A percentile compares a stretch with the other conserved stretches of the same genome.
Conservation (phyloP, 176 grass and related monocot genomes). For the Phoenix roebelenii region DNA sequence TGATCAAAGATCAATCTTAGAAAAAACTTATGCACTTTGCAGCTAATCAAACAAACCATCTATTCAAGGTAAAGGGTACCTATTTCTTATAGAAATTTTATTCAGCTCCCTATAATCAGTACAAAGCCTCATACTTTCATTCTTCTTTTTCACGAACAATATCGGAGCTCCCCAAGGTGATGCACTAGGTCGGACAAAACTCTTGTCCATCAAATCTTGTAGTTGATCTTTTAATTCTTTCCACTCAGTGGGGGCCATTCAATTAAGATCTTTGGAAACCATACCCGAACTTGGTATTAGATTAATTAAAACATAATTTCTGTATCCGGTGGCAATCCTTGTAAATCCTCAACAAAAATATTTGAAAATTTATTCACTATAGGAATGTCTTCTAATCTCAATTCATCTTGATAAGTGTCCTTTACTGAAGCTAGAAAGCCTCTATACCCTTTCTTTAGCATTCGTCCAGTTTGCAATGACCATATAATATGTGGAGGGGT, state of each 20-base stretch:
- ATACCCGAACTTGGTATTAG: neutral
- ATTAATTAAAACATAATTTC: slow-evolving; percentile 2
- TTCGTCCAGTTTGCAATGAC: neutral
- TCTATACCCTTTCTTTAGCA: neutral
- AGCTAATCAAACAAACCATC: no score
- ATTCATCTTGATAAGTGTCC: neutral
- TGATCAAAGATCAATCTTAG: no score
- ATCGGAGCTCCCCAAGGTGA: no score
- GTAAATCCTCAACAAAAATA: neutral
- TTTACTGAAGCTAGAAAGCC: neutral
- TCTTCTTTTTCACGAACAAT: neutral
- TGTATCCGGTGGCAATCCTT: neutral
- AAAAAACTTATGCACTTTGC: no score
- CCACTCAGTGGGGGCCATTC: neutral
- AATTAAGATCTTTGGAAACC: neutral
- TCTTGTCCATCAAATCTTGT: neutral
- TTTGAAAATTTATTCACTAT: neutral
- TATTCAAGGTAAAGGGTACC: no score
- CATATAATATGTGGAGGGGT: no score
- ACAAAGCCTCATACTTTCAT: neutral
- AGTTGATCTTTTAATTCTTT: neutral
- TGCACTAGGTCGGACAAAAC: no score
- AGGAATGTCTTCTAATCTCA: neutral
- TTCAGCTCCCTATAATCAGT: no score
- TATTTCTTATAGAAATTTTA: no score